Evolutionary conservation across 2,329 filamentous ascomycete genomes (phyloP).

Genomic region (Colletotrichum caudatum): DNA sequence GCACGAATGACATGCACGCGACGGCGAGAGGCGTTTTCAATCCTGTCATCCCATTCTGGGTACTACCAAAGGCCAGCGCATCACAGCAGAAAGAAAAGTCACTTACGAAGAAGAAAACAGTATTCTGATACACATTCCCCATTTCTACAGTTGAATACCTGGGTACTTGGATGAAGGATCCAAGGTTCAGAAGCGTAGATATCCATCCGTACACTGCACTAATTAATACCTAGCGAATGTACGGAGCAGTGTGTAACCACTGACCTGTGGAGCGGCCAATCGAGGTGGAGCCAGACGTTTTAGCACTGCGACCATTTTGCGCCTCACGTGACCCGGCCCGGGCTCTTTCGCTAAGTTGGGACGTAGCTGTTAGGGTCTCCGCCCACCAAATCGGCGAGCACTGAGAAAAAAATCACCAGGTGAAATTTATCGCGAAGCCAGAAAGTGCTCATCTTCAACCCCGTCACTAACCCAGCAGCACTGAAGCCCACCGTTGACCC

Average conservation of each 20-base stretch:
- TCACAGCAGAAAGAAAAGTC: background rate
- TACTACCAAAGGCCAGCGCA: background rate
- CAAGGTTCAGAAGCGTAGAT: no score
- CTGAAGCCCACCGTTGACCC: constrained; percentile 54
- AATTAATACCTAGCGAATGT: background rate
- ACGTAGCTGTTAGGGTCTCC: constrained; percentile 53
- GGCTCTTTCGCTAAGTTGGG: constrained; percentile 46
- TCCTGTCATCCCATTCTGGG: background rate
- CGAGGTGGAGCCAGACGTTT: background rate
- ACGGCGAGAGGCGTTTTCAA: background rate
- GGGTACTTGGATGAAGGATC: background rate
- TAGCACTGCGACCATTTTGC: constrained; percentile 1
- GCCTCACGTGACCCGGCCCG: constrained; percentile 29
- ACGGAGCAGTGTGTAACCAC: background rate
- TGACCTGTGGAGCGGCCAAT: background rate
- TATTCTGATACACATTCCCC: background rate
- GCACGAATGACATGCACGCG: background rate
- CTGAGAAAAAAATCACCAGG: constrained; percentile 49
- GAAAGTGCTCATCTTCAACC: constrained; percentile 51
- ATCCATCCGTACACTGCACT: no score
- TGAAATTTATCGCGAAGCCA: constrained; percentile 54
- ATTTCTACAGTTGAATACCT: background rate
- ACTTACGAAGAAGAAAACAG: background rate
- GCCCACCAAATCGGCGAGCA: constrained; percentile 54
- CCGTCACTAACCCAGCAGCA: constrained; percentile 42